Conservation (phyloP, 2,329 filamentous ascomycete species). For the Emmonsiellopsis sp. region DNA sequence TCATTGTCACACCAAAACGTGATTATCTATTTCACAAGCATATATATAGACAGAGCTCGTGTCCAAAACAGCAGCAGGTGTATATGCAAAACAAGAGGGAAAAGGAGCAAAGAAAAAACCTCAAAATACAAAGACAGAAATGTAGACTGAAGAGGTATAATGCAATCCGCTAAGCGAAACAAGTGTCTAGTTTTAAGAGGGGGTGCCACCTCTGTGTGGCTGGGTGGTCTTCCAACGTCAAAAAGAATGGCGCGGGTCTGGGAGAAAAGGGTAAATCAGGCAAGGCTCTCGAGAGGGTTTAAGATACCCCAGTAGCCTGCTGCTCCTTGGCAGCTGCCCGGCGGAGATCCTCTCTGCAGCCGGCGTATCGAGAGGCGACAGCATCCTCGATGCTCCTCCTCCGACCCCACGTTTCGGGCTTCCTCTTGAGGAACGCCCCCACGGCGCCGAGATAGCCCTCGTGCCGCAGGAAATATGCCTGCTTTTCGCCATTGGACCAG, state of each 20-base stretch:
- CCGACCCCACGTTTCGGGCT: conserved; percentile 84
- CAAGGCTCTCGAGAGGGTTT: background rate
- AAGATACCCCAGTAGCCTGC: background rate
- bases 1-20: no score
- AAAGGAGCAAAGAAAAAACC: background rate
- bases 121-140: background rate
- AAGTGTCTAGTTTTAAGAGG: background rate
- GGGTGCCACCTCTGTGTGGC: background rate
- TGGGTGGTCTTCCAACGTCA: background rate
- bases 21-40: no score
- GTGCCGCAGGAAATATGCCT: conserved; percentile 91
- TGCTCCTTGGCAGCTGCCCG: background rate
- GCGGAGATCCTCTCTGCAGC: conserved; percentile 1
- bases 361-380: conserved; percentile 18
- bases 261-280: background rate
- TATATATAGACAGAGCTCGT: background rate
- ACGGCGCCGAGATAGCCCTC: conserved; percentile 93
- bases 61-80: background rate
- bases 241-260: background rate
- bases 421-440: conserved; percentile 84
- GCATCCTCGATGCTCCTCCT: conserved; percentile 62
- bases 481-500: conserved; percentile 88
- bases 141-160: background rate
- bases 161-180: background rate
- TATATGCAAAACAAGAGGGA: background rate